Evolutionary conservation across 352 stramenopile genomes (phyloP).

Genomic region (Pythium utonaiense): DNA sequence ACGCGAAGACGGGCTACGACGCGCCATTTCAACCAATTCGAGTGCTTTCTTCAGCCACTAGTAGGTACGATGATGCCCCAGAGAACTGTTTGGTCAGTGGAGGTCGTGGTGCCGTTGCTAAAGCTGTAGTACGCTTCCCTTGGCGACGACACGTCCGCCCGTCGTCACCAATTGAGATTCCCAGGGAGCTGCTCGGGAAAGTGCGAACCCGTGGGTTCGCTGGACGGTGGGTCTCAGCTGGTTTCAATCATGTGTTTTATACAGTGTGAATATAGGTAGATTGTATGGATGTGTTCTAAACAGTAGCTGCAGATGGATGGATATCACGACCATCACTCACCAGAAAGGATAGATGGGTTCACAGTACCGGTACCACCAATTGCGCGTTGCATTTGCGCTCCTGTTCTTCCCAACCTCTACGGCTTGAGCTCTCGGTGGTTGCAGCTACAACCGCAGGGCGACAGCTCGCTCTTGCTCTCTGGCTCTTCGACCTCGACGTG

Average conservation of each 20-base stretch:
- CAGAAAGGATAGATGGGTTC: constrained; percentile 9
- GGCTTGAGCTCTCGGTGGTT: neutral
- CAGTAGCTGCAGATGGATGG: neutral
- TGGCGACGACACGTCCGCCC: neutral
- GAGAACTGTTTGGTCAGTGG: neutral
- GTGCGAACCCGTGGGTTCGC: neutral
- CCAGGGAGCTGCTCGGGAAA: neutral
- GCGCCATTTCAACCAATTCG: constrained; percentile 3
- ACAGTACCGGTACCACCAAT: neutral
- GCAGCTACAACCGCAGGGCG: neutral
- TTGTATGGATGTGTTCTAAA: constrained; percentile 2
- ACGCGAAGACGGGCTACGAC: constrained; percentile 6
- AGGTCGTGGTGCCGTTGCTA: neutral
- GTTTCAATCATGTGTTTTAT: neutral
- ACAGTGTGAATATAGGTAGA: no score
- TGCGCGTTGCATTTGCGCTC: no score
- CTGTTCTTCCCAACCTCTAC: neutral
- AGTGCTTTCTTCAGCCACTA: neutral
- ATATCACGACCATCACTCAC: constrained; percentile 9
- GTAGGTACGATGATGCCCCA: neutral
- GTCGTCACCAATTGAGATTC: neutral
- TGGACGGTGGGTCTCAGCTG: neutral
- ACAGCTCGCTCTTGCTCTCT: neutral
- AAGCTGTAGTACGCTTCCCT: neutral
- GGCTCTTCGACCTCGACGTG: neutral